phyloP scores from a whole-genome alignment of 805 yeast genomes.

The Pichia deserticola region DNA sequence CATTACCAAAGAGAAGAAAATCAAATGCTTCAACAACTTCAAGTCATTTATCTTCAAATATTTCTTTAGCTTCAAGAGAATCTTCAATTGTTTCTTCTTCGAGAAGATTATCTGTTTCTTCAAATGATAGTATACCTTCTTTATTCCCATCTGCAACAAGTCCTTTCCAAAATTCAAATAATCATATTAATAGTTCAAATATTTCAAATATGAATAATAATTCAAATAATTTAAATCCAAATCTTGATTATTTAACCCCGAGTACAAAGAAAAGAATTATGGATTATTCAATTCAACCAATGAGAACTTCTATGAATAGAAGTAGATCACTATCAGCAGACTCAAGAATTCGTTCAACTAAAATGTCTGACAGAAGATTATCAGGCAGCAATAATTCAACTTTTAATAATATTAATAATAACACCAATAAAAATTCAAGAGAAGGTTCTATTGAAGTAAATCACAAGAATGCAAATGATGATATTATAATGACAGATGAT shows the following conservation, averaged over 20 bases:
- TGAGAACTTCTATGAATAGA: slow-evolving; percentile 6
- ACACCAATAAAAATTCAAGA: not conserved
- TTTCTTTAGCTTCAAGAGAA: slow-evolving; percentile 19
- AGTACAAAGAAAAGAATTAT: slow-evolving; percentile 6
- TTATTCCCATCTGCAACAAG: slow-evolving; percentile 25
- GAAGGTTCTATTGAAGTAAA: slow-evolving; percentile 1
- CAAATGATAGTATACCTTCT: slow-evolving; percentile 20
- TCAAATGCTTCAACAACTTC: slow-evolving; percentile 22
- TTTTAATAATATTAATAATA: too few species aligned
- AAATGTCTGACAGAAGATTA: slow-evolving; percentile 2
- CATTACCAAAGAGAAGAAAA: slow-evolving; percentile 15
- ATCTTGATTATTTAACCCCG: not conserved
- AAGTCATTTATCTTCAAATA: slow-evolving; percentile 21
- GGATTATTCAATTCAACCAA: slow-evolving; percentile 7
- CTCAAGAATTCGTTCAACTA: slow-evolving; percentile 11
- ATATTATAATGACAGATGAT: not conserved
- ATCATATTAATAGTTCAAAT: not conserved
- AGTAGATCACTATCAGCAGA: slow-evolving; percentile 13
- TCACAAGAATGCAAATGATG: not conserved
- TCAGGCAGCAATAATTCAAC: slow-evolving; percentile 1
- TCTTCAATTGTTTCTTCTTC: slow-evolving; percentile 22
- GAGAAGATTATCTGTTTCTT: slow-evolving; percentile 22
- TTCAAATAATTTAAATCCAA: not conserved
- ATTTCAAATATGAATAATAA: not conserved
- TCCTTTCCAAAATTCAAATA: slow-evolving; percentile 9